Evolutionary conservation across 2,329 filamentous ascomycete species (phyloP).

Genomic region (Aspergillus oerlinghausenensis): DNA sequence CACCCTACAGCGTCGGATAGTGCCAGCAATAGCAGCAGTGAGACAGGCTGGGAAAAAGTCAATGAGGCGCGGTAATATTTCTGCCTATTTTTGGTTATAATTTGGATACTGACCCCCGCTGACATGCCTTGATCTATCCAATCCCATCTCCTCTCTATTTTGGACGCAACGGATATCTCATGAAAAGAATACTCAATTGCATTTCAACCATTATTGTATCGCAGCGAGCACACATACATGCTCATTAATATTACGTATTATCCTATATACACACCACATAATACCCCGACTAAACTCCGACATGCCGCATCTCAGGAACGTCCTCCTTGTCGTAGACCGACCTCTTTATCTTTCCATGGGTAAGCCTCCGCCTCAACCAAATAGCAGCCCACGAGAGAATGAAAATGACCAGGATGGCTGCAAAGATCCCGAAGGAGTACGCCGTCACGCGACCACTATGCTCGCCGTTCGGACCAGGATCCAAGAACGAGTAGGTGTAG

Average conservation of each 20-base stretch:
- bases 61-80: slow-evolving; percentile 7
- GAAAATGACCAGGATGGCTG: slow-evolving; percentile 53
- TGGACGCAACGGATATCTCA: not conserved
- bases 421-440: slow-evolving; percentile 58
- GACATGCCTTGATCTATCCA: not conserved
- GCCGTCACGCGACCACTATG: slow-evolving; percentile 53
- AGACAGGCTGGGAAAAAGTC: slow-evolving; percentile 34
- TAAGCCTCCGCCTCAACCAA: slow-evolving; percentile 49
- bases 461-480: slow-evolving; percentile 51
- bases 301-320: slow-evolving; percentile 8
- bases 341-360: slow-evolving; percentile 25
- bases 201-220: not conserved
- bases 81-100: not conserved
- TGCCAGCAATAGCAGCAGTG: slow-evolving; percentile 29
- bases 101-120: not conserved
- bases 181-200: not conserved
- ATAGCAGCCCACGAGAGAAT: slow-evolving; percentile 50
- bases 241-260: not conserved
- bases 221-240: not conserved
- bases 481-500: slow-evolving; percentile 76
- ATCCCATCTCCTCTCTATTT: not conserved
- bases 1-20: slow-evolving; percentile 17
- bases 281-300: not conserved
- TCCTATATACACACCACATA: not conserved
- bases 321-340: slow-evolving; percentile 15